Percentiles rank a stretch among this genome's conserved stretches.
Conservation (phyloP, 2,329 filamentous ascomycete genomes). For the Penicillium nordicum region DNA sequence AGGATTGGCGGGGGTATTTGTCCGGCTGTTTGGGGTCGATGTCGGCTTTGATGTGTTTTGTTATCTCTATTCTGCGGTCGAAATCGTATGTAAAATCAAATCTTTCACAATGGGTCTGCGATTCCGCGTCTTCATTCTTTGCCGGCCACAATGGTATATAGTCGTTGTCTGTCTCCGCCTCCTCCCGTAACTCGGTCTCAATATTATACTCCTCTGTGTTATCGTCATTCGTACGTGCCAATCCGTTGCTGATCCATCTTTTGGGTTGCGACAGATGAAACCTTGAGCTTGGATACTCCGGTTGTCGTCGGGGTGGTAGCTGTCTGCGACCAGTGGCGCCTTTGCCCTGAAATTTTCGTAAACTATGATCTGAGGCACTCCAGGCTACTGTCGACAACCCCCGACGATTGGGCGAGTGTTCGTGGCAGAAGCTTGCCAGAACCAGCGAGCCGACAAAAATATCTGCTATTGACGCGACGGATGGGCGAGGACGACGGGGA, state of each 20-base stretch:
- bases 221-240: constrained; percentile 24
- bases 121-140: constrained; percentile 7
- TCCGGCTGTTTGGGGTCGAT: not conserved
- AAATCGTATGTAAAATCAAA: constrained; percentile 8
- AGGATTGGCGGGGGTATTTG: not conserved
- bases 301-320: constrained; percentile 17
- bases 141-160: constrained; percentile 8
- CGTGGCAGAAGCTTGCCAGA: constrained; percentile 50
- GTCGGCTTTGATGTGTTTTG: not conserved
- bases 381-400: constrained; percentile 26
- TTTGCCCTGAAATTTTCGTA: constrained; percentile 19
- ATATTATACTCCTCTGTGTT: constrained; percentile 13
- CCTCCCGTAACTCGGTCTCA: constrained; percentile 1
- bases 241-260: constrained; percentile 28
- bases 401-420: constrained; percentile 43
- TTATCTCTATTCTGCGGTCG: constrained; percentile 2
- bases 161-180: constrained; percentile 2
- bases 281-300: constrained; percentile 19
- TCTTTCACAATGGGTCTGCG: constrained; percentile 4
- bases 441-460: constrained; percentile 54
- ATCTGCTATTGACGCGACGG: constrained; percentile 45
- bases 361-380: constrained; percentile 15
- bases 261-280: constrained; percentile 22
- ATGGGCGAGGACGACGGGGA: constrained; percentile 28
- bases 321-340: constrained; percentile 14